Evolutionary conservation across 345 rosid genomes (phyloP), one percentile per base, ranked within the genome.

Genomic region (Eucalyptus marginata): DNA sequence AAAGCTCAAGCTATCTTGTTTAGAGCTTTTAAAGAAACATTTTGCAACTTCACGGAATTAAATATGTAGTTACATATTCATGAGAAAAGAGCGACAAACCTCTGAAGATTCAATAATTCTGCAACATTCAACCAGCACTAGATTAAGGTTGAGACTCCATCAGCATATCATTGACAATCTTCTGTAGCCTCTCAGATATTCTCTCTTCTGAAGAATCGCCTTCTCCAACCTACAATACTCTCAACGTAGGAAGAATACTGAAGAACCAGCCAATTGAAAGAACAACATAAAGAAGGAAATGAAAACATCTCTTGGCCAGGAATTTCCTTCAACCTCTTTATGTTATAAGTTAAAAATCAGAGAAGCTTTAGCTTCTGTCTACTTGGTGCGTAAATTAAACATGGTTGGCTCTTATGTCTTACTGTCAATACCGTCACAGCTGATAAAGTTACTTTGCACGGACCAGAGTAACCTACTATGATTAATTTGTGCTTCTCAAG

Each of bases 111-210:
- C 83, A 6, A 20, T 76, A 40, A 1, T 22, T 76, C 64, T n/a
- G 33, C 40, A 47, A 52, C 13, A 50, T 16, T 43, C 40, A 2
- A 86, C 83, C 47, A 20, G 59, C 68, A 54, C 4, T 31, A 6
- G 87, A 13, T 20, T 15, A 54, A 7, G 13, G 83, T 20, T 40
- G 47, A 20, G 43, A 40, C 66, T 86, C 71, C 51, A 88, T 84
- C 59, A 40, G 90, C 91, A 87, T 86, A 18, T 92, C 92, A 51
- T 68, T 24, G 29, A 92, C 90, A 33, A 92, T 86, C 87, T 80
- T 92, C 49, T 88, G 92, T 84, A 94, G 49, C 86, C 93, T 92
- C 84, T 92, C 93, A 43, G 71, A 87, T 31, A 92, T 89, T 68
- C 90, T 91, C 18, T 90, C 88, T 24, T 89, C 90, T 80, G 93